A percentile compares a stretch with the other conserved stretches of the same genome.
Evolutionary conservation across 1,284 basidiomycete genomes (phyloP).

Genomic region (Schizopora paradoxa): DNA sequence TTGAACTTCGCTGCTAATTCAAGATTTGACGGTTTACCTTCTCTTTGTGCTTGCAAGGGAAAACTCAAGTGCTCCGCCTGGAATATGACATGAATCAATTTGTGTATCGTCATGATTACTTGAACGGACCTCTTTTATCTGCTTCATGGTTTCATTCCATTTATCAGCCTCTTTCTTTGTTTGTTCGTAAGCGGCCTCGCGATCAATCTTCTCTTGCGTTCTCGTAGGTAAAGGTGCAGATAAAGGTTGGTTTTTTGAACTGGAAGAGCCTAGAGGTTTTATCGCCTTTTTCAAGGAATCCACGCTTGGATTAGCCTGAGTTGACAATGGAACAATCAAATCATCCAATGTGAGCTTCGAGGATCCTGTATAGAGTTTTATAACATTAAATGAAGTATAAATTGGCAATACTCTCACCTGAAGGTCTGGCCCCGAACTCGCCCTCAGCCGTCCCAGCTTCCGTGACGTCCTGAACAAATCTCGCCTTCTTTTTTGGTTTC

Average conservation of each 20-base stretch:
- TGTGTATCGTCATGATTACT: background rate
- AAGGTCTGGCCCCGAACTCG: constrained; percentile 55
- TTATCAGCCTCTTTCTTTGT: constrained; percentile 91
- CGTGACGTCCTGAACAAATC: constrained; percentile 63
- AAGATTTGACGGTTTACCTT: constrained; percentile 62
- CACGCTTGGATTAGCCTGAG: too few relatives aligned
- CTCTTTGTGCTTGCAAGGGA: constrained; percentile 71
- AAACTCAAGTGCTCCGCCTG: constrained; percentile 91
- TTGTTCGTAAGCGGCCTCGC: constrained; percentile 91
- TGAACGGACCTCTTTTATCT: constrained; percentile 64
- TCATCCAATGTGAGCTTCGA: constrained; percentile 65
- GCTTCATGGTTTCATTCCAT: constrained; percentile 90
- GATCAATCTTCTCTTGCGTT: constrained; percentile 85
- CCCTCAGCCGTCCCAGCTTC: constrained; percentile 74
- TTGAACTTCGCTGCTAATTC: constrained; percentile 81
- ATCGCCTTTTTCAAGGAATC: constrained; percentile 72
- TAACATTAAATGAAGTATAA: constrained; percentile 8
- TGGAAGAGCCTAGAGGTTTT: constrained; percentile 47
- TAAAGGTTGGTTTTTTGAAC: constrained; percentile 54
- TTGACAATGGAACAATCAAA: constrained; percentile 63
- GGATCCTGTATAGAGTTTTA: constrained; percentile 33
- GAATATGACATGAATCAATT: constrained; percentile 10
- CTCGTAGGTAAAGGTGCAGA: constrained; percentile 84
- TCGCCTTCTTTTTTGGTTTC: constrained; percentile 49
- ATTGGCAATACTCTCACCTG: constrained; percentile 33